Evolutionary conservation across 2,329 filamentous ascomycete genomes (phyloP).

Genomic region (Pseudopithomyces maydicus): DNA sequence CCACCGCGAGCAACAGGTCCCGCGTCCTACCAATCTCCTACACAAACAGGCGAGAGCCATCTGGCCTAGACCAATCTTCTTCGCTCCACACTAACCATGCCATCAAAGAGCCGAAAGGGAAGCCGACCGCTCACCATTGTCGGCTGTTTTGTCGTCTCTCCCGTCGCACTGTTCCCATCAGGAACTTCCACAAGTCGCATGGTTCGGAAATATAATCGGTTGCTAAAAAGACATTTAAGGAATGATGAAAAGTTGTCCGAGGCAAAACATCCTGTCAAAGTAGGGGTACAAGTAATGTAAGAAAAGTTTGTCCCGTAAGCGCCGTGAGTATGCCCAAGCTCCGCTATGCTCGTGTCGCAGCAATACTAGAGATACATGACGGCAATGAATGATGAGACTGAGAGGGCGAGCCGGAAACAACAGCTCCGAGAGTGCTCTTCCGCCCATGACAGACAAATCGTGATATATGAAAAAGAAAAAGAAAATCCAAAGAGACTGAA

Average conservation of each 20-base stretch:
- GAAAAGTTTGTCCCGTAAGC: conserved; percentile 22
- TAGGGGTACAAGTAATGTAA: conserved; percentile 11
- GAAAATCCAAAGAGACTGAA: conserved; percentile 27
- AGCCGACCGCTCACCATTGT: background rate
- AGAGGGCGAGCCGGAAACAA: conserved; percentile 18
- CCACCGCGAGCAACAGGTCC: background rate
- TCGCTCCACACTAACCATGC: background rate
- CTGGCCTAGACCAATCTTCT: conserved; percentile 1
- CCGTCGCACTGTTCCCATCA: background rate
- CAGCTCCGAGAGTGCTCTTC: conserved; percentile 15
- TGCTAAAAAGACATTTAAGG: conserved; percentile 5
- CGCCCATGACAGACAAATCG: conserved; percentile 27
- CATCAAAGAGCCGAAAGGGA: background rate
- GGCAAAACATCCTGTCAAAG: background rate
- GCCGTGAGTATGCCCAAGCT: conserved; percentile 41
- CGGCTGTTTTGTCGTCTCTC: background rate
- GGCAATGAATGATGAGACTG: conserved; percentile 21
- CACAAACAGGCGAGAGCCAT: background rate
- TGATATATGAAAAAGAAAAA: conserved; percentile 36
- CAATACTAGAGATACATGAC: conserved; percentile 42
- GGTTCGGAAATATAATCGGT: background rate
- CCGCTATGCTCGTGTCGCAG: conserved; percentile 37
- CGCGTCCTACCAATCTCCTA: background rate
- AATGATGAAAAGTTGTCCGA: background rate
- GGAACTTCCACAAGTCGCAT: background rate